A percentile compares a stretch with the other conserved stretches of the same genome.
These are phyloP conservation scores for Aureobasidium sp. DNA, from an alignment of 2,329 filamentous ascomycete genomes.

Conservation along the genomic window DNA sequence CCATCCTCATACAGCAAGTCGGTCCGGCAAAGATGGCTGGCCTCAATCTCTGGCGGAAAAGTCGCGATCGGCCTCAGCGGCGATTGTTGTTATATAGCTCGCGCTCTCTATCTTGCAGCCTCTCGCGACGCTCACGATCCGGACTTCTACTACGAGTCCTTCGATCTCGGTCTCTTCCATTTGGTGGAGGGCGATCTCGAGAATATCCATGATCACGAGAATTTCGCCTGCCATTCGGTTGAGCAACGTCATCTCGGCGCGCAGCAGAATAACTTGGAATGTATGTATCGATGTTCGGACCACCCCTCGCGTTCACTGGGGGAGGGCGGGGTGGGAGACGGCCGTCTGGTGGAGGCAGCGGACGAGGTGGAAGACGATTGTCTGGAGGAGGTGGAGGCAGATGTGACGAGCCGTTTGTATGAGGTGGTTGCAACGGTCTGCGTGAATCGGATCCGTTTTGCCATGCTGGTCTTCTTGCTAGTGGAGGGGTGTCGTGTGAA, in stretches of 20 bases:
- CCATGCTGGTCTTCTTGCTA: slow-evolving; percentile 13
- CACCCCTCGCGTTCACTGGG: slow-evolving; percentile 19
- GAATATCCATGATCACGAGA: slow-evolving; percentile 19
- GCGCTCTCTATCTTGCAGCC: slow-evolving; percentile 31
- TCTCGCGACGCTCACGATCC: slow-evolving; percentile 24
- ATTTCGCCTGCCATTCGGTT: slow-evolving; percentile 13
- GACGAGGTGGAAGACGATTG: slow-evolving; percentile 20
- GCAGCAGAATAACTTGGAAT: slow-evolving; percentile 36
- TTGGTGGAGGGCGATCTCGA: slow-evolving; percentile 18
- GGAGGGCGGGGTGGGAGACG: slow-evolving; percentile 24
- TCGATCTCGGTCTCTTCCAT: slow-evolving; percentile 22
- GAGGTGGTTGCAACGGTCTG: slow-evolving; percentile 19
- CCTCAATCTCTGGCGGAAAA: background rate
- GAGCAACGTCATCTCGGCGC: slow-evolving; percentile 19
- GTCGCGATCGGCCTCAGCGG: slow-evolving; percentile 16
- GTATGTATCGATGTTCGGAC: slow-evolving; percentile 35
- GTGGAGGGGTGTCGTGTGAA: slow-evolving; percentile 9
- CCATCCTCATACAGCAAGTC: background rate
- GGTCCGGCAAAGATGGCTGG: background rate
- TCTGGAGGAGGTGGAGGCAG: slow-evolving; percentile 20
- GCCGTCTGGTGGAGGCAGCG: slow-evolving; percentile 25
- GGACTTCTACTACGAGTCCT: slow-evolving; percentile 25
- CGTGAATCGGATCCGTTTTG: slow-evolving; percentile 21
- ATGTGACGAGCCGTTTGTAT: slow-evolving; percentile 16
- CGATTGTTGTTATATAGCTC: slow-evolving; percentile 27